A percentile compares a stretch with the other conserved stretches of the same genome.
Conservation (phyloP, 208 protist genomes). For the Trypanosoma lewisi region DNA sequence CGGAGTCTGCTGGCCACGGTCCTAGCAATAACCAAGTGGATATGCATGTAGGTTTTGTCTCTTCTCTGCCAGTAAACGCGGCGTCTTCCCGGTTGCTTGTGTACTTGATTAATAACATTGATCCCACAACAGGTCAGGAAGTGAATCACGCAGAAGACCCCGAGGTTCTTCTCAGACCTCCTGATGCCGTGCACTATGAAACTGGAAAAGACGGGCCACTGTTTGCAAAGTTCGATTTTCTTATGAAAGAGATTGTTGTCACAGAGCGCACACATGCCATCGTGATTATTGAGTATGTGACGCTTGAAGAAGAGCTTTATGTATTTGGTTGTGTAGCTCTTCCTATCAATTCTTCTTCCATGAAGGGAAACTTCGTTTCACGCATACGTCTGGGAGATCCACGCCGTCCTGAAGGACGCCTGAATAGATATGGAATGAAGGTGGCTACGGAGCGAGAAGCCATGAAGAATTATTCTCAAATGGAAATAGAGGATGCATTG, state of each 20-base stretch:
- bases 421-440: not conserved
- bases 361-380: slow-evolving; percentile 59
- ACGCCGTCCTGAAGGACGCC: slow-evolving; percentile 57
- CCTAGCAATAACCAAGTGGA: slow-evolving; percentile 28
- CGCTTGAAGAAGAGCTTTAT: slow-evolving; percentile 23
- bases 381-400: slow-evolving; percentile 72
- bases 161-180: slow-evolving; percentile 47
- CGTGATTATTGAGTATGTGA: slow-evolving; percentile 72
- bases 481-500: slow-evolving; percentile 53
- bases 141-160: slow-evolving; percentile 36
- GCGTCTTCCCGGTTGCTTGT: slow-evolving; percentile 54
- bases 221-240: slow-evolving; percentile 41
- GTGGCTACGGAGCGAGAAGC: slow-evolving; percentile 20
- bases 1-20: slow-evolving; percentile 26
- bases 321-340: slow-evolving; percentile 62
- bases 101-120: slow-evolving; percentile 49
- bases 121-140: slow-evolving; percentile 25
- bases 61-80: slow-evolving; percentile 53
- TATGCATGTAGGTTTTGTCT: slow-evolving; percentile 44
- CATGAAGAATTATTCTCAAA: slow-evolving; percentile 44
- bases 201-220: slow-evolving; percentile 32
- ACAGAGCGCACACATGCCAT: slow-evolving; percentile 37
- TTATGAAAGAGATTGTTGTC: slow-evolving; percentile 16
- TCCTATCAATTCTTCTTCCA: slow-evolving; percentile 41
- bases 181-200: slow-evolving; percentile 52